Evolutionary conservation across 306 rosid genomes (phyloP), one percentile per base, ranked within the genome.

Genomic region (Begonia peltatifolia): DNA sequence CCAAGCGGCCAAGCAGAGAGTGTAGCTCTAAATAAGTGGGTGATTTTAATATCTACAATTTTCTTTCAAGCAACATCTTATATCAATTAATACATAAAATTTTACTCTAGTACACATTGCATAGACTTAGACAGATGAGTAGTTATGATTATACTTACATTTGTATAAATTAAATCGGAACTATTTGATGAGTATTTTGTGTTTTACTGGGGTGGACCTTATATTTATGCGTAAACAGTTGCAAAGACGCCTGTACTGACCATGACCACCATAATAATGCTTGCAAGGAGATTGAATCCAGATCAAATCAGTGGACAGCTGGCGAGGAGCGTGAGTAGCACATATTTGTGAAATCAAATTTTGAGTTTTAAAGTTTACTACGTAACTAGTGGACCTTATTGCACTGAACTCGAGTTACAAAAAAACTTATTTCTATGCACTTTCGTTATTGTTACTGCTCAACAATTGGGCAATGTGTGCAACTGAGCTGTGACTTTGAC

Each of bases 21-120:
- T 63, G 53, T 47, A 69, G 79, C 83, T 22, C 79, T 76, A 23
- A 63, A 78, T 57, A 80, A 74, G 97, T 90, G 76, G 14, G 20
- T 30, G 52, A 42, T 53, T 61, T 23, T 43, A 23, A 44, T 64
- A 10, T 11, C 16, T 44, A n/a, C 11, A 44, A 10, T 42, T 6
- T 20, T 59, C 36, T 12, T 36, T 48, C 59, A 23, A 55, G 47
- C 46, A 42, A 44, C 66, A 57, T 30, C 57, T 59, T 57, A 53
- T 52, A 50, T 53, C 59, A 59, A 52, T 52, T 46, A 56, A 59
- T 11, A 64, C 23, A 35, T 48, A 50, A 50, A 51, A 51, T 17
- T 47, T 30, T 15, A 3, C 48, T 51, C 12, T 44, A 49, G 59
- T 61, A 42, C 46, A 44, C 50, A 50, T 15, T n/a, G n/a, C 52